A percentile compares a stretch with the other conserved stretches of the same genome.
phyloP scores from a whole-genome alignment of 2,329 filamentous ascomycete species.

The Dactylellina drechsleri region DNA sequence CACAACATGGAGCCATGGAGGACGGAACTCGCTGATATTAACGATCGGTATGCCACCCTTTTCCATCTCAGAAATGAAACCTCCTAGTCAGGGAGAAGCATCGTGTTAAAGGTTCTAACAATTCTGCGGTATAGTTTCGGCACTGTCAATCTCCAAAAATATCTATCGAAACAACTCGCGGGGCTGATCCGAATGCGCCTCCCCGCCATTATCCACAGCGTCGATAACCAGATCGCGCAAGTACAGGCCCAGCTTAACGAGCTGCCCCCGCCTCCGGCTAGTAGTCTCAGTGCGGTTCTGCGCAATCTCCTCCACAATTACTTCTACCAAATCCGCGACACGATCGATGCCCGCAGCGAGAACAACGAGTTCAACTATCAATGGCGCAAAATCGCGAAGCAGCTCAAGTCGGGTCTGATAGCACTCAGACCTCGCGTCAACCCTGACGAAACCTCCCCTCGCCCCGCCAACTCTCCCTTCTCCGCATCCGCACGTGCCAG shows the following conservation, averaged over 20 bases:
- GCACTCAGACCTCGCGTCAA: slow-evolving; percentile 54
- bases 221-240: slow-evolving; percentile 54
- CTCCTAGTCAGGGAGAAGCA: not conserved
- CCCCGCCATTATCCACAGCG: slow-evolving; percentile 56
- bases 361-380: slow-evolving; percentile 57
- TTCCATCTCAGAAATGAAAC: not conserved
- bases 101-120: not conserved
- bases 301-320: slow-evolving; percentile 55
- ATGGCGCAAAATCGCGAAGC: slow-evolving; percentile 53
- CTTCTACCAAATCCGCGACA: slow-evolving; percentile 45
- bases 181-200: slow-evolving; percentile 52
- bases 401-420: slow-evolving; percentile 52
- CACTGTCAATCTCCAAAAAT: slow-evolving; percentile 42
- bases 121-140: slow-evolving; percentile 23
- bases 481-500: slow-evolving; percentile 10
- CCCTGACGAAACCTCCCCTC: slow-evolving; percentile 30
- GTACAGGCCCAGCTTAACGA: slow-evolving; percentile 55
- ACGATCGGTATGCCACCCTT: slow-evolving; percentile 55
- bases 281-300: slow-evolving; percentile 56
- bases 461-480: slow-evolving; percentile 29
- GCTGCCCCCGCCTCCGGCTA: slow-evolving; percentile 56
- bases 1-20: slow-evolving; percentile 56
- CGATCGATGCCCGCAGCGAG: slow-evolving; percentile 53
- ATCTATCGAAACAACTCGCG: slow-evolving; percentile 44
- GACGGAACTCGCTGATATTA: slow-evolving; percentile 55